A percentile compares a stretch with the other conserved stretches of the same genome.
Evolutionary conservation across 495 filamentous ascomycete genomes (phyloP).

Genomic region (Hyaloscypha finlandica): DNA sequence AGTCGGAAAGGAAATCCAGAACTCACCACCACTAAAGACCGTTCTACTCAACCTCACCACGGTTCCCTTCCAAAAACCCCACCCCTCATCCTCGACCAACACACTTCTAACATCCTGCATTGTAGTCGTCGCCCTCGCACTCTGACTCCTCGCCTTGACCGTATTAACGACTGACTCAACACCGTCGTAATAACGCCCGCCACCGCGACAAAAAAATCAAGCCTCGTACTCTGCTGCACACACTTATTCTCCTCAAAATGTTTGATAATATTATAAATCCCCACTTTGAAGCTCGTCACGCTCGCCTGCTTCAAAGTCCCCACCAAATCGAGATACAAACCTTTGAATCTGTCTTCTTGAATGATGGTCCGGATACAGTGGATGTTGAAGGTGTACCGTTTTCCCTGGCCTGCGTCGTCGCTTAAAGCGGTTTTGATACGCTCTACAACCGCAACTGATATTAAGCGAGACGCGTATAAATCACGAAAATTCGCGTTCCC

Average conservation of each 20-base stretch:
- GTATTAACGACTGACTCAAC: constrained; percentile 66
- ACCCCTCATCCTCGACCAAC: constrained; percentile 54
- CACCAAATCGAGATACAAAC: constrained; percentile 61
- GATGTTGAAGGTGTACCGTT: constrained; percentile 49
- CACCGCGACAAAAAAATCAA: constrained; percentile 60
- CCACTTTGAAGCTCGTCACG: constrained; percentile 65
- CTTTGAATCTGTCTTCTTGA: constrained; percentile 51
- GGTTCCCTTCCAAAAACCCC: constrained; percentile 67
- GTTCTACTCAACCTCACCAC: constrained; percentile 66
- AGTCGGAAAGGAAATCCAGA: neutral
- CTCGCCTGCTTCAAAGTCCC: constrained; percentile 68
- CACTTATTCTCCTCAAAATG: constrained; percentile 50
- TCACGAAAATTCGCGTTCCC: no score
- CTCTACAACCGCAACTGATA: constrained; percentile 36
- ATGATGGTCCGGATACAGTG: constrained; percentile 54
- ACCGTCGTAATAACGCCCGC: constrained; percentile 64
- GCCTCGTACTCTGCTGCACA: constrained; percentile 38
- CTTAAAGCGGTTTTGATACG: constrained; percentile 71
- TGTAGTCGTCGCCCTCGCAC: constrained; percentile 52
- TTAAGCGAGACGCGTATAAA: no score
- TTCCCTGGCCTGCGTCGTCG: constrained; percentile 58
- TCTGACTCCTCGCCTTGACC: constrained; percentile 65
- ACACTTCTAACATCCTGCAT: constrained; percentile 54
- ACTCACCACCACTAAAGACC: constrained; percentile 58
- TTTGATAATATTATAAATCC: constrained; percentile 68